Evolutionary conservation across 208 protist genomes (phyloP).

Genomic region (Vickermania spadyakhi): DNA sequence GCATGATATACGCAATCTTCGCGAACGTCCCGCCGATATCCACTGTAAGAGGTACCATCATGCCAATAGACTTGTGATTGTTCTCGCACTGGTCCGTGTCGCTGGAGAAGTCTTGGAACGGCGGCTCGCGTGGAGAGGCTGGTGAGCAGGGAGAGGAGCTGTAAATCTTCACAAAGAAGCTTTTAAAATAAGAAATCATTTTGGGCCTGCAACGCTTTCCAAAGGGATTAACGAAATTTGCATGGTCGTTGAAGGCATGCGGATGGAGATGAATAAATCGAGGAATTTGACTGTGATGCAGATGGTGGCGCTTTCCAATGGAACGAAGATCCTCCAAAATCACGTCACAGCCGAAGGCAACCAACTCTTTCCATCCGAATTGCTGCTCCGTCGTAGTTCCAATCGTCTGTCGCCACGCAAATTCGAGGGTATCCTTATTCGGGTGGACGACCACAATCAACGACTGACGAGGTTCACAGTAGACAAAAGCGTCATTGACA

Average conservation of each 20-base stretch:
- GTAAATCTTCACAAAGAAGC: conserved; percentile 59
- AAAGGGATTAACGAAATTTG: conserved; percentile 68
- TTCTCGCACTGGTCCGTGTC: not conserved
- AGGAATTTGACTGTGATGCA: conserved; percentile 60
- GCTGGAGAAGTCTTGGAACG: conserved; percentile 9
- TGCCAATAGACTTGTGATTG: conserved; percentile 5
- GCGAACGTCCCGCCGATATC: conserved; percentile 89
- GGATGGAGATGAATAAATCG: conserved; percentile 76
- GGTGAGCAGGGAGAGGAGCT: conserved; percentile 5
- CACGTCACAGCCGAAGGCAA: conserved; percentile 40
- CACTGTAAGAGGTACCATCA: conserved; percentile 62
- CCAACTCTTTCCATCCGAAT: conserved; percentile 50
- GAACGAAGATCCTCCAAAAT: conserved; percentile 44
- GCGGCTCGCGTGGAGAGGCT: not conserved
- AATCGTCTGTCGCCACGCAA: conserved; percentile 48
- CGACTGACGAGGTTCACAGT: conserved; percentile 55
- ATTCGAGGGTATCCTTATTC: conserved; percentile 78
- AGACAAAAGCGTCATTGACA: conserved; percentile 81
- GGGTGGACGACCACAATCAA: conserved; percentile 79
- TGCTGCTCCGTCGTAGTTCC: not conserved
- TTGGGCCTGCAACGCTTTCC: conserved; percentile 46
- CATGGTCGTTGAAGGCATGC: conserved; percentile 75
- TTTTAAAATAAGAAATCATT: conserved; percentile 59
- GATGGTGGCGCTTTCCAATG: conserved; percentile 36
- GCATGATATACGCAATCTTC: conserved; percentile 80